Base-by-base conservation (phyloP, 345 rosid species). In the Cardiospermum halicacabum region DNA sequence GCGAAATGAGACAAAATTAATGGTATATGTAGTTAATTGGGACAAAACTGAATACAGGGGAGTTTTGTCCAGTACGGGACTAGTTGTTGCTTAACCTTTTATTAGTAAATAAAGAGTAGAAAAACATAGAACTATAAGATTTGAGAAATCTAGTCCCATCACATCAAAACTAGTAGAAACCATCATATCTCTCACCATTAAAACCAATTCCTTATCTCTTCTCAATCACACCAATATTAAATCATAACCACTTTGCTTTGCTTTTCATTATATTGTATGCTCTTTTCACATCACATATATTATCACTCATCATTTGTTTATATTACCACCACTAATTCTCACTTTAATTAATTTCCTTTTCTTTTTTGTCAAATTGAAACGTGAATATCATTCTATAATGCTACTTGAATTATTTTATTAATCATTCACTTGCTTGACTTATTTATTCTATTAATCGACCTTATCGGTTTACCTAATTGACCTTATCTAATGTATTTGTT, bases 401-500 rank as follows among this genome's bases (percentile, higher is more conserved):
- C 16, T 26, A 36, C 58, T 61, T 54, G 40, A n/a, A 34, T 48
- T 40, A 18, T 37, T 18, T 15, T 43, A 25, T 22, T 11, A 1
- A 0, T 3, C 3, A 3, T 27, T n/a, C n/a, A n/a, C n/a, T n/a
- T n/a, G n/a, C n/a, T n/a, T n/a, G n/a, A n/a, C 19, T 19, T 2
- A 22, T 10, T 27, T 21, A 28, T 6, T 56, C 37, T 50, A 4
- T 16, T 19, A 25, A 58, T 30, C 2, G 54, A 28, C 53, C 45
- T 15, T 32, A 49, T 4, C 37, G 21, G 53, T 63, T 59, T 58
- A 68, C 36, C 16, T 48, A 24, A 64, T 12, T n/a, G 13, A 50
- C 34, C 18, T 34, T 27, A 15, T 19, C 39, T n/a, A 56, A 19
- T 57, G 12, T 4, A 7, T 11, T 48, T 27, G 37, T 18, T n/a